Conservation (phyloP, 345 rosid species). For the Moringa oleifera region DNA sequence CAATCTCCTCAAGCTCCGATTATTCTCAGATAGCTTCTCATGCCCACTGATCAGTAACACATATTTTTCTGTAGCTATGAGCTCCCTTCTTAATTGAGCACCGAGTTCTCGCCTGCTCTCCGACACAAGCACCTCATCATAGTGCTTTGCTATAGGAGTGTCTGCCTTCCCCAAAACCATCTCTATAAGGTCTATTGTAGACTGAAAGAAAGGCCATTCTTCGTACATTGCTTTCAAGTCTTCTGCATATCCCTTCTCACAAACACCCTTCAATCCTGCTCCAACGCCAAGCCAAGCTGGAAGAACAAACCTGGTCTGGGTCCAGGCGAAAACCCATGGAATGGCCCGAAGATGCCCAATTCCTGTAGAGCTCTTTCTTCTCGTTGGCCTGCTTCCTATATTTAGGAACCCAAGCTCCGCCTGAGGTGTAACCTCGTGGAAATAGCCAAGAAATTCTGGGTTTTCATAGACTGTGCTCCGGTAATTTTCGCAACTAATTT, state of each 20-base stretch:
- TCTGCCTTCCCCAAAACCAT: slow-evolving; percentile 94
- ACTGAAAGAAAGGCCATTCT: slow-evolving; percentile 96
- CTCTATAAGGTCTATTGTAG: slow-evolving; percentile 91
- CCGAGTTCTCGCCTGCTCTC: slow-evolving; percentile 67
- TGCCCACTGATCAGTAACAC: slow-evolving; percentile 75
- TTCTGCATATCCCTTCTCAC: slow-evolving; percentile 69
- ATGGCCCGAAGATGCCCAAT: slow-evolving; percentile 97
- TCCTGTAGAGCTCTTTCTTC: slow-evolving; percentile 82
- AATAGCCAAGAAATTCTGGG: slow-evolving; percentile 87
- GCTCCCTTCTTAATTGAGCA: slow-evolving; percentile 60
- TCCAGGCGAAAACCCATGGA: slow-evolving; percentile 99
- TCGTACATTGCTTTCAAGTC: slow-evolving; percentile 83
- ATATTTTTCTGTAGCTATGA: slow-evolving; percentile 57
- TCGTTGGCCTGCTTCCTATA: slow-evolving; percentile 91
- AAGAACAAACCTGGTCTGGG: slow-evolving; percentile 94
- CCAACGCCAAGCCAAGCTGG: slow-evolving; percentile 99
- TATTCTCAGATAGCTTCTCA: slow-evolving; percentile 64
- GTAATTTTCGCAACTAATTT: slow-evolving; percentile 68
- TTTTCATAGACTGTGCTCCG: slow-evolving; percentile 79
- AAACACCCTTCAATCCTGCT: slow-evolving; percentile 72
- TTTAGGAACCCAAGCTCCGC: slow-evolving; percentile 94
- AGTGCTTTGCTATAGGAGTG: slow-evolving; percentile 73
- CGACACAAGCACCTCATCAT: slow-evolving; percentile 84
- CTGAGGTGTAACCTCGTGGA: slow-evolving; percentile 96
- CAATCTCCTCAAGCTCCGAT: slow-evolving; percentile 77